phyloP scores from a whole-genome alignment of 2,329 filamentous ascomycete genomes.

The Colletotrichum magnum region DNA sequence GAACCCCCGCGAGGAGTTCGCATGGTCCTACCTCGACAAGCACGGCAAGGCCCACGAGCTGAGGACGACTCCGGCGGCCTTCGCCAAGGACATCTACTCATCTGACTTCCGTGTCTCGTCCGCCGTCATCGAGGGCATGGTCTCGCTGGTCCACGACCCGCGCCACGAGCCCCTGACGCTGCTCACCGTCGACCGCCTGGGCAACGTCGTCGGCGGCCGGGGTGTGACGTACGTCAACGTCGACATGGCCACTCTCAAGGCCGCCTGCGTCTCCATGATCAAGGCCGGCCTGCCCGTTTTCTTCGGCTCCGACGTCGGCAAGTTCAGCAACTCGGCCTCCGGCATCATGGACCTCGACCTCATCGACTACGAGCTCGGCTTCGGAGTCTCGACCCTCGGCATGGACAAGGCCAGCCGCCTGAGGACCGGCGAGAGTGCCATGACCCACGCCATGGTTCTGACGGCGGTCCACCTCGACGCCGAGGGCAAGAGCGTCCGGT shows the following conservation, averaged over 20 bases:
- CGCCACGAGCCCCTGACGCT: constrained; percentile 80
- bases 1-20: constrained; percentile 76
- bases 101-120: constrained; percentile 71
- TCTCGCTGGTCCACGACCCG: constrained; percentile 89
- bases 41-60: constrained; percentile 75
- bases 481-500: constrained; percentile 75
- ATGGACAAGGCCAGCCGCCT: constrained; percentile 84
- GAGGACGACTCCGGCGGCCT: constrained; percentile 76
- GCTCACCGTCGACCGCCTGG: constrained; percentile 82
- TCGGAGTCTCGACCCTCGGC: constrained; percentile 80
- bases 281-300: constrained; percentile 85
- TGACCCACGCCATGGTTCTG: constrained; percentile 95
- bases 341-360: constrained; percentile 87
- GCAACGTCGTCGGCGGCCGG: constrained; percentile 84
- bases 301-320: constrained; percentile 90
- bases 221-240: constrained; percentile 88
- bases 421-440: constrained; percentile 80
- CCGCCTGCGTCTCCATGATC: constrained; percentile 82
- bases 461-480: constrained; percentile 86
- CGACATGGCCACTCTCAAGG: constrained; percentile 79
- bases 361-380: constrained; percentile 86
- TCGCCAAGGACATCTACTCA: constrained; percentile 78
- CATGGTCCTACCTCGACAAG: constrained; percentile 84
- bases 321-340: constrained; percentile 76
- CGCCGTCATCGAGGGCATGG: constrained; percentile 76